Conservation (phyloP, 495 filamentous ascomycete species). For the Aspergillus sparsus region DNA sequence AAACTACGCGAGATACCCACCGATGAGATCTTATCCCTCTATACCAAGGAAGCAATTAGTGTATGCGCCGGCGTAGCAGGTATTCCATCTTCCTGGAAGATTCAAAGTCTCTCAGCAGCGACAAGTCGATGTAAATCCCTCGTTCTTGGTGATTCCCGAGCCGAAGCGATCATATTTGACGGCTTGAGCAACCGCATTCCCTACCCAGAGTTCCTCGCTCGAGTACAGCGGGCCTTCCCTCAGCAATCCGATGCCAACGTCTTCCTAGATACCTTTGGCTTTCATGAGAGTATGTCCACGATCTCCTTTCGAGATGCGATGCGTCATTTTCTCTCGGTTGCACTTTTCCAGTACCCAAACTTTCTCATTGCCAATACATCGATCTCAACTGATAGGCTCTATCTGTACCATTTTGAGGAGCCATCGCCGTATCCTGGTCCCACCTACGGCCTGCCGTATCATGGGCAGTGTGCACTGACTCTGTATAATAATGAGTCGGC, state of each 20-base stretch:
- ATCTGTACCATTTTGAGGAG: slow-evolving; percentile 1
- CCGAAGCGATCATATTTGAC: not conserved
- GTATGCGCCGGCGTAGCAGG: not conserved
- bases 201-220: not conserved
- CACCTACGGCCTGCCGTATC: not conserved
- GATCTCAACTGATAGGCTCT: not conserved
- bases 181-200: not conserved
- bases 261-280: not conserved
- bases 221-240: not conserved
- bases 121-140: not conserved
- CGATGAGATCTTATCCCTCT: not conserved
- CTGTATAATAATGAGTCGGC: not conserved
- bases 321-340: not conserved
- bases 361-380: not conserved
- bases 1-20: not conserved
- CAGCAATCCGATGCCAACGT: not conserved
- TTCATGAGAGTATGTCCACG: not conserved
- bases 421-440: not conserved
- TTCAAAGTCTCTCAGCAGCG: not conserved
- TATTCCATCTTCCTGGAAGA: not conserved
- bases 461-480: not conserved
- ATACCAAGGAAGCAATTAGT: not conserved
- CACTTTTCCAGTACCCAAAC: not conserved
- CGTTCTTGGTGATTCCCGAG: not conserved
- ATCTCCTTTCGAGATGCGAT: not conserved